Evolutionary conservation across 108 stramenopile genomes (phyloP), one percentile per base, ranked within the genome.

Genomic region (Cylindrotheca closterium): DNA sequence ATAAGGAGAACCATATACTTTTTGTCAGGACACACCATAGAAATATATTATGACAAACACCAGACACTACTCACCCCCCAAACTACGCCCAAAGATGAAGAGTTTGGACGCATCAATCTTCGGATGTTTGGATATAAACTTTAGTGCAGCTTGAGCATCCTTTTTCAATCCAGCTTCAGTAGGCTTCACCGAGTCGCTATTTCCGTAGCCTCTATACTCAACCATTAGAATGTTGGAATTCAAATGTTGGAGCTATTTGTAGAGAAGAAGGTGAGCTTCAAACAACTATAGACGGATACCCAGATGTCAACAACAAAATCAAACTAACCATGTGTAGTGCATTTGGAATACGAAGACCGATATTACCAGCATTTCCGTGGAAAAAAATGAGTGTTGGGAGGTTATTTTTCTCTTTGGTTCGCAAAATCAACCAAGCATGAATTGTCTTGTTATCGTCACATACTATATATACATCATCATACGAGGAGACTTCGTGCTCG

Each of bases 331-430:
- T 90, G 45, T 86, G 71, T 17, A 78, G 28, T 1, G 91, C 94
- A 65, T 96, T 95, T 0, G 92, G 92, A 25, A 99, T 65, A 15
- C 98, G 73, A 42, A 98, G 63, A 17, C 96, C 98, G 50, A 99
- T 96, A 77, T 98, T 97, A 19, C 96, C 98, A 3, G 98, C 98
- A 79, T 99, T 99, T 3, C 96, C 98, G 68, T 99, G 98, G 59
- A 98, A 96, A 65, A 96, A 99, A 0, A 99, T 63, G 17, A 98
- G 58, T 4, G 96, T 97, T 4, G 96, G 95, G 2, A 68, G 37
- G 29, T 72, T 62, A 8, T 58, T 54, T 8, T 19, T 55, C 18
- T 29, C 45, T 28, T 56, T 52, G 33, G 37, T 51, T 42, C 91
- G 84, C n/a, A 89, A 58, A 24, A 96, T 54, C 30, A 96, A 63